Evolutionary conservation across 2,329 filamentous ascomycete species (phyloP), one percentile per base, ranked within the genome.

Genomic region (Colletotrichum orbiculare): DNA sequence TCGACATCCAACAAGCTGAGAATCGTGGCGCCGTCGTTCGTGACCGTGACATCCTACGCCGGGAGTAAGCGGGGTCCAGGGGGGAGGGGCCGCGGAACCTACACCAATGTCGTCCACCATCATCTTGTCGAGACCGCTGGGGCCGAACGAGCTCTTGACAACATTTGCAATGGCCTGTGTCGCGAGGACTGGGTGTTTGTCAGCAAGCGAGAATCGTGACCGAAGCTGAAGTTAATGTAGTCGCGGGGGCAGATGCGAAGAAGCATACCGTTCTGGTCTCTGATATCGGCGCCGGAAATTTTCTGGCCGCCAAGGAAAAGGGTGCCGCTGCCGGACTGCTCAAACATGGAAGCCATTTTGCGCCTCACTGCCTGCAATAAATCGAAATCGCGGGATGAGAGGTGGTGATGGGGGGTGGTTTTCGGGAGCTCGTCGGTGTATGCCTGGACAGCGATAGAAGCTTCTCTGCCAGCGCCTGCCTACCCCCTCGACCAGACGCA

Each of bases 21-120:
- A 74, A 99, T 99, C 39, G 96, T 99, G 60, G 96, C 96, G 76
- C 96, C 96, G 80, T 99, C 96, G 81, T 99, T 99, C 71, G 96
- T 99, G 64, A 99, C 96, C 67, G 96, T 99, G 65, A 99, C 96
- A 83, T 99, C 96, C 91, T 93, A 72, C 47, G 57, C 53, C 25
- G 55, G 64, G 61, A 70, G 71, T 69, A 50, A 64, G 54, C 50
- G 63, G 72, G 66, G 60, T 68, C 67, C 65, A 63, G 46, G 56
- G 63, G 50, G 61, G 57, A 46, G 53, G 62, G 62, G 56, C 54
- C 68, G 62, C 15, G 46, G 61, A 63, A 73, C 89, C 73, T 87
- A 93, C 91, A 76, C 96, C 96, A 78, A 99, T 98, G 78, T 99
- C 96, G 82, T 99, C 96, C 73, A 99, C 96, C 96, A 99, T 98